Conservation (phyloP, 257 asterid species). For the Solanum neorickii region DNA sequence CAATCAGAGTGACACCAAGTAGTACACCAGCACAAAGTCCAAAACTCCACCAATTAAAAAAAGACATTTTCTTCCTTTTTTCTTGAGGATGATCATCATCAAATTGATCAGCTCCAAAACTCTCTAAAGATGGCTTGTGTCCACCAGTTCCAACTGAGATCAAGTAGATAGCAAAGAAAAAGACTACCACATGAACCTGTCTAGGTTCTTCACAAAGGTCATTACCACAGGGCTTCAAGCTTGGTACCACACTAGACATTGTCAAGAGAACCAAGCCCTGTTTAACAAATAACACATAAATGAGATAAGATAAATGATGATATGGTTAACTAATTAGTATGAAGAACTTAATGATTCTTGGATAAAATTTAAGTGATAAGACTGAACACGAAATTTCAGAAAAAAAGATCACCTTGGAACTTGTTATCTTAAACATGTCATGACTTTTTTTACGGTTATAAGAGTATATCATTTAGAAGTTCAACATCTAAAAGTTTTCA, state of each 20-base stretch:
- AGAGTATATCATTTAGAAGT: background rate
- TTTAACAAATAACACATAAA: background rate
- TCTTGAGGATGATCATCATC: constrained; percentile 35
- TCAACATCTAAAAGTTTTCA: background rate
- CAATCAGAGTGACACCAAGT: constrained; percentile 41
- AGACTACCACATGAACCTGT: constrained; percentile 18
- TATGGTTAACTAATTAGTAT: background rate
- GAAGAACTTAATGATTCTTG: background rate
- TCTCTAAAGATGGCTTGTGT: constrained; percentile 68
- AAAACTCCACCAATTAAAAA: constrained; percentile 84
- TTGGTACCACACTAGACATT: background rate
- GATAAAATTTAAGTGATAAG: background rate
- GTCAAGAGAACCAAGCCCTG: constrained; percentile 46
- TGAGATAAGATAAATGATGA: background rate
- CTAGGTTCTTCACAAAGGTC: constrained; percentile 9
- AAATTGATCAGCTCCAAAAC: constrained; percentile 75
- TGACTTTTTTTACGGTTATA: background rate
- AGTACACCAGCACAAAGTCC: constrained; percentile 60
- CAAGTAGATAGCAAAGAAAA: constrained; percentile 54
- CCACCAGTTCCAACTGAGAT: constrained; percentile 65
- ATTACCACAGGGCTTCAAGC: constrained; percentile 14
- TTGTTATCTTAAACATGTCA: background rate
- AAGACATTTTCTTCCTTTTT: constrained; percentile 45
- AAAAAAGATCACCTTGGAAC: background rate
- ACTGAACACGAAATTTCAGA: background rate